These are phyloP conservation scores for Fusarium siculi DNA, from an alignment of 2,329 filamentous ascomycete genomes.

Conservation along the genomic window DNA sequence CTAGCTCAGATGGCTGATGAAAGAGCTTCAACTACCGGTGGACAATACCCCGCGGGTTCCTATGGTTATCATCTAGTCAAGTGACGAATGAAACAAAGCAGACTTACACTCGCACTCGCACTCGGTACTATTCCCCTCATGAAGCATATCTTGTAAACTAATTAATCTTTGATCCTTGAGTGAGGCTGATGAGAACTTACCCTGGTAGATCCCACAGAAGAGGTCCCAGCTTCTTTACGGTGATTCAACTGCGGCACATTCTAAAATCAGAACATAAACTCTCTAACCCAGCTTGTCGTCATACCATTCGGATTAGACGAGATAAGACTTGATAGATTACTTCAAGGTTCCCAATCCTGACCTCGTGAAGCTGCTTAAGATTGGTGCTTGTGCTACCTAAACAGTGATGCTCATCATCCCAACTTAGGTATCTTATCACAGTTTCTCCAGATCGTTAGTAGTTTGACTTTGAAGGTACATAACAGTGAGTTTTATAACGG, in stretches of 20 bases:
- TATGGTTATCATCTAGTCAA: neutral
- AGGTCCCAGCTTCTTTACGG: constrained; percentile 10
- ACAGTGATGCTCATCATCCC: neutral
- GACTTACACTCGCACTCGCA: constrained; percentile 8
- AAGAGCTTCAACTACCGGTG: neutral
- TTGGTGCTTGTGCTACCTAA: neutral
- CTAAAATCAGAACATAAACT: constrained; percentile 14
- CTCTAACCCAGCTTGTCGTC: neutral
- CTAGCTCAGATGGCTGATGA: neutral
- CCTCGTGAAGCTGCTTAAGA: neutral
- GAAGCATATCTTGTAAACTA: neutral
- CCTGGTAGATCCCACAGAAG: neutral
- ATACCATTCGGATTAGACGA: neutral
- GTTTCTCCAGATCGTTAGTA: neutral
- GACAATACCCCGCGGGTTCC: neutral
- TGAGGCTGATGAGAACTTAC: neutral
- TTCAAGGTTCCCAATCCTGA: neutral
- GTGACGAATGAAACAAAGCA: neutral
- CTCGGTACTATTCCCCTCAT: neutral
- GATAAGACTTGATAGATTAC: neutral
- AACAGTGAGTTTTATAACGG: neutral
- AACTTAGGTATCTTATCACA: neutral
- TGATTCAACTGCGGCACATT: constrained; percentile 13
- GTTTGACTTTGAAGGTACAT: neutral
- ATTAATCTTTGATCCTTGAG: neutral